These are phyloP conservation scores for Naumovozyma dairenensis DNA, from an alignment of 805 yeast genomes.

Conservation along the genomic window DNA sequence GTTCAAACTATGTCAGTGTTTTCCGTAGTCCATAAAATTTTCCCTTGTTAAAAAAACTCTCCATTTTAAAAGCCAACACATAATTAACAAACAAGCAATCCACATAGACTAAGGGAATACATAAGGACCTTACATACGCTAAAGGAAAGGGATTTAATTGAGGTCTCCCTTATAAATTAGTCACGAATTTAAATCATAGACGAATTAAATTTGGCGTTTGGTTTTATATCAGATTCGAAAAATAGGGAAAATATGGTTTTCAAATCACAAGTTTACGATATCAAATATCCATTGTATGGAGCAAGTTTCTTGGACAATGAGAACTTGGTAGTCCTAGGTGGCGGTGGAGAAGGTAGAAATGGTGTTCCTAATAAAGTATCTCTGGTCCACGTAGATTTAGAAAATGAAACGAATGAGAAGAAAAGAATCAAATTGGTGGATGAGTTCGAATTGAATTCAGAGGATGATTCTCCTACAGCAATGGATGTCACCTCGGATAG, in stretches of 20 bases:
- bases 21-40: too few relatives aligned
- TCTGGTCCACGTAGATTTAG: slow-evolving; percentile 42
- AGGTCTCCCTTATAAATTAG: too few relatives aligned
- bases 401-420: slow-evolving; percentile 30
- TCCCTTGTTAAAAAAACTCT: too few relatives aligned
- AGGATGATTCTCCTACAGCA: slow-evolving; percentile 81
- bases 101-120: too few relatives aligned
- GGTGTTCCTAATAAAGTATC: slow-evolving; percentile 83
- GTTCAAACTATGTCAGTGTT: too few relatives aligned
- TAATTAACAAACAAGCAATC: too few relatives aligned
- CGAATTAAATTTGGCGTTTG: too few relatives aligned
- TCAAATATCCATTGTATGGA: slow-evolving; percentile 74
- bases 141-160: too few relatives aligned
- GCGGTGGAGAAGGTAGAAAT: slow-evolving; percentile 92
- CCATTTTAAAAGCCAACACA: too few relatives aligned
- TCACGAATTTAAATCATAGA: too few relatives aligned
- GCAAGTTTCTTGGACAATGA: slow-evolving; percentile 55
- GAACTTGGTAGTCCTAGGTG: slow-evolving; percentile 70
- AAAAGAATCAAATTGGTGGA: slow-evolving; percentile 42
- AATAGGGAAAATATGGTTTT: slow-evolving; percentile 22
- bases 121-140: too few relatives aligned
- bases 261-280: slow-evolving; percentile 17
- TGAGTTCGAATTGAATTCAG: slow-evolving; percentile 47
- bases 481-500: slow-evolving; percentile 38
- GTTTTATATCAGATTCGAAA: too few relatives aligned